Base-by-base conservation (phyloP, 768 basidiomycete species). In the Gymnopilus junonius region DNA sequence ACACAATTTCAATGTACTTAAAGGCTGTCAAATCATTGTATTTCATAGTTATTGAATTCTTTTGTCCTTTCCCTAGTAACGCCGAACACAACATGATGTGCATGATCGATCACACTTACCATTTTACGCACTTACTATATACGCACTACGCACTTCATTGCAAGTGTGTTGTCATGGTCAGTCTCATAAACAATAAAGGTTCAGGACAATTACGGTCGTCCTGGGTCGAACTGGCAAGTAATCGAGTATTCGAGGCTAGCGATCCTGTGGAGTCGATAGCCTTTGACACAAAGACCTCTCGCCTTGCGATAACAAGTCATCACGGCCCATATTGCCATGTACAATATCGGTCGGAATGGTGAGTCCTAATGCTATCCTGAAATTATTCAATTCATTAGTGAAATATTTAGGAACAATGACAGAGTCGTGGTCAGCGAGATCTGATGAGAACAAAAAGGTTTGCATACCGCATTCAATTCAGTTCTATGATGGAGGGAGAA, bases 251-350 rank as follows among this genome's bases (percentile, higher is more conserved):
- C 35, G 55, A 56, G 27, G 55, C 55, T 11, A 62, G 58, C 29
- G 64, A 65, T 43, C 60, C 60, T 8, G 64, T 65, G 27, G 64
- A 65, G 46, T 55, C 60, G 2, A 62, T 66, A 17, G 61, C 55
- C 17, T 66, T 46, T 32, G 58, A 66, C 45, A 20, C 25, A 20
- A 20, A 39, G n/a, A 62, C 42, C 21, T 59, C 46, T 25, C 21
- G 34, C 15, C 31, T 66, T 1, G 61, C 58, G 14, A 27, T 56
- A 40, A 43, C 51, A 8, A 66, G 65, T 40, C 65, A 62, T 23
- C 56, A 62, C 29, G 43, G 65, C 7, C n/a, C 31, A 25, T 54
- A 55, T 66, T 5, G 17, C 50, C 12, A 27, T 59, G 14, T 59
- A 46, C 2, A 48, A 55, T 25, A 23, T 66, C 29, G 53, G 50